Conservation (phyloP, 1,284 basidiomycete species). For the Ustilago curta region DNA sequence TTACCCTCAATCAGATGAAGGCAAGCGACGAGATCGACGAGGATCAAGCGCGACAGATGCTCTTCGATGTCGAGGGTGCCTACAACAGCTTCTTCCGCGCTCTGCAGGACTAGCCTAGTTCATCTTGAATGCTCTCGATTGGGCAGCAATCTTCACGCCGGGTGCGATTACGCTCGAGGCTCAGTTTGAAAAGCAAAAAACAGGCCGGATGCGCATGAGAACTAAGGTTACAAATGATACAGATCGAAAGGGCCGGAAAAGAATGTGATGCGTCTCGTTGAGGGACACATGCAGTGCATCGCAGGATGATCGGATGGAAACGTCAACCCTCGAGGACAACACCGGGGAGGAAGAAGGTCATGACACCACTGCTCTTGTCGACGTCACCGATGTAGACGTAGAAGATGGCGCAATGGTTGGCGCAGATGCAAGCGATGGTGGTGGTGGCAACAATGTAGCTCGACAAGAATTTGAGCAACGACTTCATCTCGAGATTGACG, state of each 20-base stretch:
- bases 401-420: conserved; percentile 67
- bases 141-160: not conserved
- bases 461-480: conserved; percentile 65
- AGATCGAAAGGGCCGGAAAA: not conserved
- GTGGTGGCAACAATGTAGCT: conserved; percentile 63
- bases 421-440: conserved; percentile 68
- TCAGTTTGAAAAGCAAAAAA: not conserved
- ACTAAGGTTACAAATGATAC: conserved; percentile 14
- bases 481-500: conserved; percentile 65
- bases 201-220: not conserved
- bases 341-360: conserved; percentile 59
- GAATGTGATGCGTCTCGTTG: conserved; percentile 5
- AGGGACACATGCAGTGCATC: conserved; percentile 16
- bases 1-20: conserved; percentile 95
- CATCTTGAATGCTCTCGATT: not conserved
- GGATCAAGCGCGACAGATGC: conserved; percentile 92
- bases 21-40: conserved; percentile 96
- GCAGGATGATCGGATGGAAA: not conserved
- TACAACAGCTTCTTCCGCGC: conserved; percentile 96
- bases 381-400: conserved; percentile 68
- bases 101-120: conserved; percentile 70
- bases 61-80: conserved; percentile 96
- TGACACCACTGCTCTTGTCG: conserved; percentile 53
- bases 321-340: conserved; percentile 47
- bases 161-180: not conserved